Base-by-base conservation (phyloP, 1,284 basidiomycete genomes). In the Moesziomyces sp. region DNA sequence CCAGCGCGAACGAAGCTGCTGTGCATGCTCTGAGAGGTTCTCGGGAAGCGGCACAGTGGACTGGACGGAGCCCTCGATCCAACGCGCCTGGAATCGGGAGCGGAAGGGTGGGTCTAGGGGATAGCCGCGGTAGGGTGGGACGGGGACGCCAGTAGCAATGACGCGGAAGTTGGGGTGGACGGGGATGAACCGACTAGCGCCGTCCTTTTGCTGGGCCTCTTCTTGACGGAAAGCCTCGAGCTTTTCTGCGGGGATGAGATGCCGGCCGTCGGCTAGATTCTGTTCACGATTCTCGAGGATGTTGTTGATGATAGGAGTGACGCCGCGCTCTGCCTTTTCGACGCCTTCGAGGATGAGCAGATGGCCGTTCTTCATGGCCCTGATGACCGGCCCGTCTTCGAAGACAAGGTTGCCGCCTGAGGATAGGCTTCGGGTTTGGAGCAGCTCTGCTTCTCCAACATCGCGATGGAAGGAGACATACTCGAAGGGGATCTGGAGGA, bases 51-150 rank as follows among this genome's bases (percentile, higher is more conserved):
- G 58, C 5, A 69, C 59, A 0, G 69, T 61, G 3, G 60, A 67
- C 30, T 70, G 73, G 3, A 83, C 78, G 0, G 73, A 64, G 13
- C 82, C 81, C 46, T 84, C 81, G 40, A 83, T 77, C 82, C 82
- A 84, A 11, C 82, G 61, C 13, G 77, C 80, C 63, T 85, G 85
- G 65, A 85, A 85, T 14, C 85, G 79, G 0, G 82, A 84, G 24
- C 85, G 79, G 77, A 85, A 85, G n/a, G 85, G 85, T 1, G 85
- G 85, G 46, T 85, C 85, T 52, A 85, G 69, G 0, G 85, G 82
- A 38, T 82, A 76, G 19, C 85, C 85, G 19, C 79, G 79, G 74
- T 84, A 85, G 6, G 85, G 85, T 9, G 85, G 84, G 3, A 76
- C 69, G 14, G 81, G 82, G 8, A 82, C 54, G 38, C 84, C 84